Conservation (phyloP, 495 filamentous ascomycete species). For the Lasiosphaeris hirsuta region DNA sequence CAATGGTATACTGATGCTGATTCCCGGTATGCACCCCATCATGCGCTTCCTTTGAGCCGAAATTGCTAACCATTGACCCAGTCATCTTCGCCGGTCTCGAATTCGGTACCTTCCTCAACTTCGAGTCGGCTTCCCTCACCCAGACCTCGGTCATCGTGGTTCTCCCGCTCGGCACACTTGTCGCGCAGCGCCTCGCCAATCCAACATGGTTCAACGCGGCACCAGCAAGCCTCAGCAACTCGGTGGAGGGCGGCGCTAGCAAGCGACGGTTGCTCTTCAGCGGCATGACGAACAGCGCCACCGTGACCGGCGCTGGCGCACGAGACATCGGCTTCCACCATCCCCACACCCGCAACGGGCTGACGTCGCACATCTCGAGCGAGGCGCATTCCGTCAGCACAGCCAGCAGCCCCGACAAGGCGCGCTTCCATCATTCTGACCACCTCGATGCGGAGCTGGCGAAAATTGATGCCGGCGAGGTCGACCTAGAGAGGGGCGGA, state of each 20-base stretch:
- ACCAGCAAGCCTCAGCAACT: not conserved
- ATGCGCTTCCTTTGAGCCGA: not conserved
- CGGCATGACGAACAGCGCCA: not conserved
- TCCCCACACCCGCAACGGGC: not conserved
- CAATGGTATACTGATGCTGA: slow-evolving; percentile 52
- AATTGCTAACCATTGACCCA: slow-evolving; percentile 16
- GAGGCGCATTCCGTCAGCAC: no score
- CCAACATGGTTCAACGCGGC: slow-evolving; percentile 10
- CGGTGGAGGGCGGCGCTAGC: not conserved
- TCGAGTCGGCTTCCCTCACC: slow-evolving; percentile 59
- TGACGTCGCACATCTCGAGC: slow-evolving; percentile 1
- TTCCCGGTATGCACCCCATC: slow-evolving; percentile 60
- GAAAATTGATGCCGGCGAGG: slow-evolving; percentile 9
- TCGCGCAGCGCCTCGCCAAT: slow-evolving; percentile 57
- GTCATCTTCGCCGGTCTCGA: slow-evolving; percentile 70
- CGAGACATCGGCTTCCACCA: not conserved
- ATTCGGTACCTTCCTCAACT: slow-evolving; percentile 41
- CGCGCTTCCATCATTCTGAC: not conserved
- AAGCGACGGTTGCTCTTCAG: not conserved
- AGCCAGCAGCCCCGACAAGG: not conserved
- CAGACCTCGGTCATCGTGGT: slow-evolving; percentile 68
- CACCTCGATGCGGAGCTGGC: slow-evolving; percentile 14
- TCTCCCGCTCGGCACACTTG: slow-evolving; percentile 73
- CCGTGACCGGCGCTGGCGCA: not conserved
- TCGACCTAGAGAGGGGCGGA: not conserved